Conservation (phyloP, 768 basidiomycete species). For the Psilocybe azurescens region DNA sequence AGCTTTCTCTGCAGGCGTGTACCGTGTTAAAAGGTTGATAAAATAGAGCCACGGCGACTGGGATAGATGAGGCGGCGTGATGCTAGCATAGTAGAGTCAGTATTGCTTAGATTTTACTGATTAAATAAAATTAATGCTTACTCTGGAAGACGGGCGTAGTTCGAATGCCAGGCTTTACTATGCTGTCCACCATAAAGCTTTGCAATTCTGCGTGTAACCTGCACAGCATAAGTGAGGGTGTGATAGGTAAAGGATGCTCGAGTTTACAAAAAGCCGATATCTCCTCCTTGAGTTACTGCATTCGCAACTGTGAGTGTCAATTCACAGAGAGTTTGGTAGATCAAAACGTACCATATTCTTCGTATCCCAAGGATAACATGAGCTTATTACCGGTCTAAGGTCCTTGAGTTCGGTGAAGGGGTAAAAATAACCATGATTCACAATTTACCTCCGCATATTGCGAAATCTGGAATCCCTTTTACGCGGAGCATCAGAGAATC, state of each 20-base stretch:
- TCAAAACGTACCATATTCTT: conserved; percentile 46
- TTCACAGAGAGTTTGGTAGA: no score
- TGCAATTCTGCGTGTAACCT: conserved; percentile 33
- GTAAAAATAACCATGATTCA: conserved; percentile 51
- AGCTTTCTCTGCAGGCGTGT: conserved; percentile 38
- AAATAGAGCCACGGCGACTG: conserved; percentile 16
- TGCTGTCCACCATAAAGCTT: conserved; percentile 37
- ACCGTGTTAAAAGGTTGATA: conserved; percentile 28
- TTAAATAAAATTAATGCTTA: no score
- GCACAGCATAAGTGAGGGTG: conserved; percentile 5
- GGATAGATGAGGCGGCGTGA: no score
- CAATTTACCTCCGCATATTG: conserved; percentile 55
- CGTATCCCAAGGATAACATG: conserved; percentile 56
- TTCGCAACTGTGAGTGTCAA: no score
- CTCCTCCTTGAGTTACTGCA: conserved; percentile 54
- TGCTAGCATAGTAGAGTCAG: no score
- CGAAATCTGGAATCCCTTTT: conserved; percentile 52
- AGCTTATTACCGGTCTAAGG: conserved; percentile 41
- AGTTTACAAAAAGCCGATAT: conserved; percentile 47
- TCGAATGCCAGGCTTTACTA: conserved; percentile 58
- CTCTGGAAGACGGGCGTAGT: conserved; percentile 24
- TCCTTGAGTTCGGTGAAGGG: conserved; percentile 53
- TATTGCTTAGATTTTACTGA: no score
- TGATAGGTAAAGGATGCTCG: no score
- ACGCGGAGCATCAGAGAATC: conserved; percentile 62